A percentile compares a stretch with the other conserved stretches of the same genome.
These are phyloP conservation scores for Solanum piurae DNA, from an alignment of 257 asterid genomes.

Conservation along the genomic window DNA sequence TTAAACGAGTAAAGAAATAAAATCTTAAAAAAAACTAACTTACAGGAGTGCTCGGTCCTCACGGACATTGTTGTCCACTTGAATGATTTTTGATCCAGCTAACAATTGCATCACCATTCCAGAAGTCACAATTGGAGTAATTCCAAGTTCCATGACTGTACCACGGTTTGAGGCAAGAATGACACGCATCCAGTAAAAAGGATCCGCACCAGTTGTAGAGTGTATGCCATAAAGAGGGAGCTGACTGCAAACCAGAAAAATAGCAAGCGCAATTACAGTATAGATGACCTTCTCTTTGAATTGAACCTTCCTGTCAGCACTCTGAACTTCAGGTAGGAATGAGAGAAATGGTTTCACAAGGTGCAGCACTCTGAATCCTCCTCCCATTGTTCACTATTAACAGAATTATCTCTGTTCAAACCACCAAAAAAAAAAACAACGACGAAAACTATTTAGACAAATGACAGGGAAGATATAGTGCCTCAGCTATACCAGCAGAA, in stretches of 20 bases:
- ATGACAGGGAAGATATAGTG: background rate
- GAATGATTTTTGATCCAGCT: conserved; percentile 59
- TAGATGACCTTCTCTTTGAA: conserved; percentile 58
- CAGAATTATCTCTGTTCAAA: background rate
- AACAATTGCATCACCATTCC: conserved; percentile 61
- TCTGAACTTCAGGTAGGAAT: conserved; percentile 61
- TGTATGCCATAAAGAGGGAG: conserved; percentile 71
- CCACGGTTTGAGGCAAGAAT: conserved; percentile 70
- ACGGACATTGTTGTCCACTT: conserved; percentile 66
- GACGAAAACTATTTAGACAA: background rate
- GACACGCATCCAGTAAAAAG: conserved; percentile 73
- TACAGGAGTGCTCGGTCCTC: conserved; percentile 70
- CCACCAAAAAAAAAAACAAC: background rate
- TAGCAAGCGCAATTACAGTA: conserved; percentile 48
- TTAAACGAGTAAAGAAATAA: background rate
- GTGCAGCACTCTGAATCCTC: conserved; percentile 68
- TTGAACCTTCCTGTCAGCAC: conserved; percentile 55
- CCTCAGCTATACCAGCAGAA: background rate
- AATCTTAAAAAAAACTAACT: conserved; percentile 3
- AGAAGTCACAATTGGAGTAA: conserved; percentile 64
- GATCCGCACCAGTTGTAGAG: conserved; percentile 64
- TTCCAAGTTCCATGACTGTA: conserved; percentile 71
- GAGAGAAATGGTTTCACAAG: conserved; percentile 64
- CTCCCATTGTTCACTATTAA: conserved; percentile 34
- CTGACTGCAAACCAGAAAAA: conserved; percentile 61